phyloP scores from a whole-genome alignment of 1,139 yeast genomes.

The Magnusiomyces suaveolens region DNA sequence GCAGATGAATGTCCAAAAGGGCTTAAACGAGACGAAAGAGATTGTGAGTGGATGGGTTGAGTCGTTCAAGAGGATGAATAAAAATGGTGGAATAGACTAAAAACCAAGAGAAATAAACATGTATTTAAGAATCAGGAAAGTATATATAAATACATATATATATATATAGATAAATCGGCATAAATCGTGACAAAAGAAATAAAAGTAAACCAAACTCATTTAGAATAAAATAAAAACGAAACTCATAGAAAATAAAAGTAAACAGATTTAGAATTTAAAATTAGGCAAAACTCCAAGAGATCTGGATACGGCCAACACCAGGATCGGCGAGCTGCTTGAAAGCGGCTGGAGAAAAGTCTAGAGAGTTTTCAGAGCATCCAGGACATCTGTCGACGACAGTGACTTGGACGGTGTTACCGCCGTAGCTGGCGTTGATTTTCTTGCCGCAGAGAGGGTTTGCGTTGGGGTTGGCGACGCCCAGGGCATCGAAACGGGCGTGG shows the following conservation, averaged over 20 bases:
- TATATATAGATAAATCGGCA: too few species aligned
- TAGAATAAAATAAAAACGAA: neutral
- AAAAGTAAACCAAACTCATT: too few species aligned
- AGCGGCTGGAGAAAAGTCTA: conserved; percentile 49
- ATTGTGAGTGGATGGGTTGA: conserved; percentile 78
- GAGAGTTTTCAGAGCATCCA: conserved; percentile 40
- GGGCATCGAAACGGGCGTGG: conserved; percentile 31
- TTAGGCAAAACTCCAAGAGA: conserved; percentile 40
- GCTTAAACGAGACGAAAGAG: conserved; percentile 73
- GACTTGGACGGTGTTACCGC: conserved; percentile 41
- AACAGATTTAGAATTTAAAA: too few species aligned
- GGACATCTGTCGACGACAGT: conserved; percentile 48
- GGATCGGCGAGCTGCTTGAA: conserved; percentile 38
- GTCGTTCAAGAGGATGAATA: conserved; percentile 58
- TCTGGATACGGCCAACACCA: conserved; percentile 39
- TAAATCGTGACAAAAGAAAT: too few species aligned
- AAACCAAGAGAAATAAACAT: too few species aligned
- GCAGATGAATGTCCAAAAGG: conserved; percentile 61
- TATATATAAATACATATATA: too few species aligned
- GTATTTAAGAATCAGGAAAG: too few species aligned
- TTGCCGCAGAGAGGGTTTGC: conserved; percentile 43
- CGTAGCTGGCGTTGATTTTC: conserved; percentile 37
- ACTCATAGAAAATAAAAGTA: too few species aligned
- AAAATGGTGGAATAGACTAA: conserved; percentile 35
- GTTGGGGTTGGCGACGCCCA: conserved; percentile 31